A percentile compares a stretch with the other conserved stretches of the same genome.
phyloP scores from a whole-genome alignment of 441 rosid species.

The Pelargonium cotyledonis region DNA sequence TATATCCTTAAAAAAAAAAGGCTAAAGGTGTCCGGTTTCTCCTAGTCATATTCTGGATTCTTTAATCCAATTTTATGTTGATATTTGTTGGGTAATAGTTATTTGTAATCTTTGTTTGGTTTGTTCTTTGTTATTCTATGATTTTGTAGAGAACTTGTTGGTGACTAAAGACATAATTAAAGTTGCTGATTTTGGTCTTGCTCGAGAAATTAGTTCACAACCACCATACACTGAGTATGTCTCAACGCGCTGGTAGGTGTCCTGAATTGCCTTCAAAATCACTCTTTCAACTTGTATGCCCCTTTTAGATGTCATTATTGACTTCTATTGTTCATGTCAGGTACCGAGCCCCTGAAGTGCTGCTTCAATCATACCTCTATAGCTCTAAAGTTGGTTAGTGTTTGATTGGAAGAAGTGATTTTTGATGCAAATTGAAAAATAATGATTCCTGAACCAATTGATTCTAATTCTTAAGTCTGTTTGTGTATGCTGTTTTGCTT shows the following conservation, averaged over 20 bases:
- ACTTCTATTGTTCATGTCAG: slow-evolving; percentile 27
- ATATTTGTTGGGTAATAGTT: not conserved
- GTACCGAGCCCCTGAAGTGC: slow-evolving; percentile 96
- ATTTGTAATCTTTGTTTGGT: not conserved
- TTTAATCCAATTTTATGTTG: not conserved
- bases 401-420: not conserved
- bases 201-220: slow-evolving; percentile 68
- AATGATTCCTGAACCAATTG: not conserved
- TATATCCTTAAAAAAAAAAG: not conserved
- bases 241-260: slow-evolving; percentile 85
- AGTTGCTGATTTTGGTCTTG: slow-evolving; percentile 98
- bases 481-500: not conserved
- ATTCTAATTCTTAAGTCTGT: not conserved
- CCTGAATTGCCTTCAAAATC: slow-evolving; percentile 7
- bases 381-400: slow-evolving; percentile 78
- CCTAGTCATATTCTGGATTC: not conserved
- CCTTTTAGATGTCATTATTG: not conserved
- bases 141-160: slow-evolving; percentile 60
- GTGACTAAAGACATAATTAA: slow-evolving; percentile 67
- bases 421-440: not conserved
- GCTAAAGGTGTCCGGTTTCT: not conserved
- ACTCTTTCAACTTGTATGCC: not conserved
- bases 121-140: not conserved
- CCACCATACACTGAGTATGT: slow-evolving; percentile 93
- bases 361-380: slow-evolving; percentile 75